These are phyloP conservation scores for Pyrus communis DNA, from an alignment of 306 rosid species.

Conservation along the genomic window DNA sequence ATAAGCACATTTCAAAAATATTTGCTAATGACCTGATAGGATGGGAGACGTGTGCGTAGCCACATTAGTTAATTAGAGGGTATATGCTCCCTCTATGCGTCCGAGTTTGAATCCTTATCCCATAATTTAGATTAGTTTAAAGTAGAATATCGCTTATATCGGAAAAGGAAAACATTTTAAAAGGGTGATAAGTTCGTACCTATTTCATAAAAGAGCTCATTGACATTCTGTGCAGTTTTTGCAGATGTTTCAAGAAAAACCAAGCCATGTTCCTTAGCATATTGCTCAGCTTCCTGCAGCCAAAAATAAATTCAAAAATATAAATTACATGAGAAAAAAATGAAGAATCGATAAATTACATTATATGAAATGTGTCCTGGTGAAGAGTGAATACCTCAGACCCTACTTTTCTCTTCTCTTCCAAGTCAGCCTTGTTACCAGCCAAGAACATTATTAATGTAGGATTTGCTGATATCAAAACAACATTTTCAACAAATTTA, in stretches of 20 bases:
- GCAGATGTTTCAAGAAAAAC: constrained; percentile 81
- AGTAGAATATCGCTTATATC: neutral
- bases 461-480: constrained; percentile 53
- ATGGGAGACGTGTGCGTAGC: neutral
- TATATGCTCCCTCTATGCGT: neutral
- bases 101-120: neutral
- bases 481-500: neutral
- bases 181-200: constrained; percentile 31
- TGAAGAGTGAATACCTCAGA: constrained; percentile 45
- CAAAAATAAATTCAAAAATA: neutral
- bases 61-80: neutral
- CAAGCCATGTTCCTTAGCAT: constrained; percentile 68
- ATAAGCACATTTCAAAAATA: neutral
- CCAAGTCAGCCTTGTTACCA: constrained; percentile 79
- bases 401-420: constrained; percentile 46
- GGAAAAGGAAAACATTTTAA: neutral
- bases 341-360: neutral
- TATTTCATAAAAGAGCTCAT: constrained; percentile 85
- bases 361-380: neutral
- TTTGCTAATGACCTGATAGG: neutral
- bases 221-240: constrained; percentile 79
- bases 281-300: constrained; percentile 69
- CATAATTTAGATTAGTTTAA: too few relatives aligned
- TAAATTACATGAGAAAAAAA: neutral
- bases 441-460: constrained; percentile 64